Evolutionary conservation across 2,329 filamentous ascomycete genomes (phyloP).

Genomic region (Fusarium algeriense): DNA sequence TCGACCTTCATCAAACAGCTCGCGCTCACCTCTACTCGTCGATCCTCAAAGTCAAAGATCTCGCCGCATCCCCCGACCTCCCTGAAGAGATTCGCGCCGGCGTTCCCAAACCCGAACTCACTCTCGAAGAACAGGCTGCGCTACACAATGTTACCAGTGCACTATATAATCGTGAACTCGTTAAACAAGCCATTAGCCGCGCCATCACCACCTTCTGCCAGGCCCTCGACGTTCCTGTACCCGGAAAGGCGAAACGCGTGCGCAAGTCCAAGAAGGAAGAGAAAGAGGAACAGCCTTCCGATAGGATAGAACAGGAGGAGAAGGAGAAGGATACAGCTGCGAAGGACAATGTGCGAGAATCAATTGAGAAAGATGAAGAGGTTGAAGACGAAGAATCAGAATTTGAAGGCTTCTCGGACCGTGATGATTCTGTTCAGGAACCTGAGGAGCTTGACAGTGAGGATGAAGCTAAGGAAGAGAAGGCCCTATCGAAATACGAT

Average conservation of each 20-base stretch:
- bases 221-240: slow-evolving; percentile 61
- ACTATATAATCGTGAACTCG: slow-evolving; percentile 65
- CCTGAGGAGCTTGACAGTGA: slow-evolving; percentile 43
- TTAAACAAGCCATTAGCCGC: slow-evolving; percentile 62
- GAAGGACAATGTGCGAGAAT: slow-evolving; percentile 38
- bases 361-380: slow-evolving; percentile 41
- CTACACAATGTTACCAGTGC: slow-evolving; percentile 72
- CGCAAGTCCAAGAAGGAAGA: slow-evolving; percentile 51
- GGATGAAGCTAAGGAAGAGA: slow-evolving; percentile 50
- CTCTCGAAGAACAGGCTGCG: slow-evolving; percentile 63
- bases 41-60: slow-evolving; percentile 65
- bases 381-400: slow-evolving; percentile 51
- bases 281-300: slow-evolving; percentile 48
- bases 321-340: slow-evolving; percentile 26
- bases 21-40: slow-evolving; percentile 67
- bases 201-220: slow-evolving; percentile 64
- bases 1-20: slow-evolving; percentile 69
- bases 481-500: slow-evolving; percentile 58
- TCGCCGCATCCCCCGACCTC: slow-evolving; percentile 64
- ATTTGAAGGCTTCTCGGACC: slow-evolving; percentile 54
- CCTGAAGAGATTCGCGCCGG: slow-evolving; percentile 62
- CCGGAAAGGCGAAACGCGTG: slow-evolving; percentile 54
- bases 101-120: slow-evolving; percentile 63
- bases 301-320: slow-evolving; percentile 35
- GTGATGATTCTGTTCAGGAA: slow-evolving; percentile 21